These are phyloP conservation scores for Phytophthora pistaciae DNA, from an alignment of 352 stramenopile genomes.

Conservation along the genomic window DNA sequence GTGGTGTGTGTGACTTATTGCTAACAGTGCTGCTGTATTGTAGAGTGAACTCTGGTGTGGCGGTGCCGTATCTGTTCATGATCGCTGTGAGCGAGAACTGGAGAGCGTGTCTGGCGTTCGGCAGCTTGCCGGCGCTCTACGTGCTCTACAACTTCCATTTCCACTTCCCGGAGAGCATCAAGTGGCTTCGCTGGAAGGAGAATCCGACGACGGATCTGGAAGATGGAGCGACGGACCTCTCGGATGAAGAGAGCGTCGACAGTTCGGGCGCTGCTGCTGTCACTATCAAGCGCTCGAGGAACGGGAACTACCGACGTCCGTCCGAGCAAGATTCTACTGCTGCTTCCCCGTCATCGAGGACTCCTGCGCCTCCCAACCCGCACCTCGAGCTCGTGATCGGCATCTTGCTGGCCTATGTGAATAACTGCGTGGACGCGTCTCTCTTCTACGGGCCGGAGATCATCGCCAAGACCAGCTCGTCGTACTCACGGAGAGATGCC, in stretches of 20 bases:
- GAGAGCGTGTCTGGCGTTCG: slow-evolving; percentile 77
- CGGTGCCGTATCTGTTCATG: slow-evolving; percentile 87
- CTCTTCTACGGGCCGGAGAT: slow-evolving; percentile 91
- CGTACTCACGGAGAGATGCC: slow-evolving; percentile 68
- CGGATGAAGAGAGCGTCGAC: slow-evolving; percentile 44
- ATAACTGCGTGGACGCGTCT: slow-evolving; percentile 89
- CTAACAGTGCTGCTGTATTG: background rate
- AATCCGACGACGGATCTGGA: slow-evolving; percentile 57
- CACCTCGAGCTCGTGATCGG: slow-evolving; percentile 79
- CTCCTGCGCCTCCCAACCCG: slow-evolving; percentile 24
- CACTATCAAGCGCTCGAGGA: slow-evolving; percentile 26
- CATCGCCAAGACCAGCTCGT: slow-evolving; percentile 70
- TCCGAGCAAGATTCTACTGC: slow-evolving; percentile 16
- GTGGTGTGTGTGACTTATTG: background rate
- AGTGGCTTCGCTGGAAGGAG: slow-evolving; percentile 80
- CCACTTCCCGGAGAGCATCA: slow-evolving; percentile 81
- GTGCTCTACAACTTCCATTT: slow-evolving; percentile 82
- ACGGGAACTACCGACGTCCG: slow-evolving; percentile 28
- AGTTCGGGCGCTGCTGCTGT: slow-evolving; percentile 4
- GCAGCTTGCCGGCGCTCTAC: slow-evolving; percentile 75
- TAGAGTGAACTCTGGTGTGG: slow-evolving; percentile 80
- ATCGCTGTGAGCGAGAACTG: slow-evolving; percentile 80
- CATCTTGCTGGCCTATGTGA: slow-evolving; percentile 85
- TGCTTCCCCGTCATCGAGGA: slow-evolving; percentile 14
- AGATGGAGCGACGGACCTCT: slow-evolving; percentile 44